Conservation (phyloP, 352 stramenopile species). For the Phytophthora vignae region DNA sequence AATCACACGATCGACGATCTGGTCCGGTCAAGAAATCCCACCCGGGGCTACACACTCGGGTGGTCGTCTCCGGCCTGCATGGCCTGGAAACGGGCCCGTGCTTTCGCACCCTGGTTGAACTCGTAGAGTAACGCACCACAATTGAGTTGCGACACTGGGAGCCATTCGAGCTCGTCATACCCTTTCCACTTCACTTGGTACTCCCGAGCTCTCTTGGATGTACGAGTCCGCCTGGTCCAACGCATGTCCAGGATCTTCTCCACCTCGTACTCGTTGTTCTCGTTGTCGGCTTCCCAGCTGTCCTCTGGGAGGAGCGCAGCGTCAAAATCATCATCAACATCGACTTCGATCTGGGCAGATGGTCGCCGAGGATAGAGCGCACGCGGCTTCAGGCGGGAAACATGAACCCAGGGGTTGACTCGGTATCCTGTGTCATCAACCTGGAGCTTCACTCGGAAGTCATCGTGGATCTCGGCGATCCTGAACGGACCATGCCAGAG, state of each 20-base stretch:
- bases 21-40: too few relatives aligned
- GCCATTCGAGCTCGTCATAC: not conserved
- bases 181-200: not conserved
- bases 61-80: not conserved
- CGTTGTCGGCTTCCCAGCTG: not conserved
- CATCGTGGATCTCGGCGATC: not conserved
- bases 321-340: not conserved
- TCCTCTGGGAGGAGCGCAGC: not conserved
- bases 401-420: constrained; percentile 1
- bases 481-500: constrained; percentile 12
- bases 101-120: not conserved
- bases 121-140: not conserved
- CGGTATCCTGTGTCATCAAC: not conserved
- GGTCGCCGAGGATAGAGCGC: not conserved
- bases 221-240: not conserved
- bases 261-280: not conserved
- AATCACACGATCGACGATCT: too few relatives aligned
- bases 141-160: not conserved
- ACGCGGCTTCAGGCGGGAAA: constrained; percentile 1
- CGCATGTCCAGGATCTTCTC: not conserved
- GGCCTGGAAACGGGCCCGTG: not conserved
- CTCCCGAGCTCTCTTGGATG: not conserved
- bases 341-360: not conserved
- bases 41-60: too few relatives aligned
- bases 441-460: not conserved